These are phyloP conservation scores for Endotrypanum monterogeii DNA, from an alignment of 208 protist species.

Conservation along the genomic window DNA sequence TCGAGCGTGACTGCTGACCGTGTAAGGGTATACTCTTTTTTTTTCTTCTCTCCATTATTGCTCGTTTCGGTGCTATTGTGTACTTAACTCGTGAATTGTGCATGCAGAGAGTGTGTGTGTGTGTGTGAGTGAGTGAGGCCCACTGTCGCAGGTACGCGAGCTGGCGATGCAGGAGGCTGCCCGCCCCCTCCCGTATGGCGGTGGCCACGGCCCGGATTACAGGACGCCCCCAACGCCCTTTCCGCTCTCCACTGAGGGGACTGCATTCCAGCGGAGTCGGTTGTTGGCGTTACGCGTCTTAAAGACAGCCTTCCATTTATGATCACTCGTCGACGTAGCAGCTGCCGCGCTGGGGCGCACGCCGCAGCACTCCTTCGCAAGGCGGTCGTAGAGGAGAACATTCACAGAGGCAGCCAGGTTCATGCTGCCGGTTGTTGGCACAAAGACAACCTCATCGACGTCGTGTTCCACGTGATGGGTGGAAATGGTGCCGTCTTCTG, in stretches of 20 bases:
- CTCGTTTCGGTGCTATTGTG: too few species aligned
- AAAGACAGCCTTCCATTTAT: slow-evolving; percentile 27
- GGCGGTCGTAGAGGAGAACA: slow-evolving; percentile 77
- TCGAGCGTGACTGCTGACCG: too few species aligned
- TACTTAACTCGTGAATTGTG: too few species aligned
- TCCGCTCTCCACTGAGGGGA: neutral
- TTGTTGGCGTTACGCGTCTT: slow-evolving; percentile 63
- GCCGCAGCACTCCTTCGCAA: slow-evolving; percentile 40
- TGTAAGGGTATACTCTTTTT: too few species aligned
- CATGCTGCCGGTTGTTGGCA: slow-evolving; percentile 72
- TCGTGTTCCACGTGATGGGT: slow-evolving; percentile 34
- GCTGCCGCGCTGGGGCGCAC: neutral
- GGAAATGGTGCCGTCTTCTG: slow-evolving; percentile 65
- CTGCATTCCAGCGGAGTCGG: slow-evolving; percentile 23
- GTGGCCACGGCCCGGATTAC: neutral
- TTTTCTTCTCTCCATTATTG: neutral
- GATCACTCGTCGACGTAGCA: neutral
- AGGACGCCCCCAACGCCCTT: neutral
- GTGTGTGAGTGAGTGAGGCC: too few species aligned
- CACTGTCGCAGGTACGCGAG: too few species aligned
- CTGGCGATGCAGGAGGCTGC: too few species aligned
- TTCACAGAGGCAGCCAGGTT: slow-evolving; percentile 75
- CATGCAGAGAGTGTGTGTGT: too few species aligned
- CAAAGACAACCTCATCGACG: slow-evolving; percentile 65
- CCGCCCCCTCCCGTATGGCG: too few species aligned